A percentile compares a stretch with the other conserved stretches of the same genome.
Conservation (phyloP, 192 early-diverging fungal species). For the Mortierella claussenii region DNA sequence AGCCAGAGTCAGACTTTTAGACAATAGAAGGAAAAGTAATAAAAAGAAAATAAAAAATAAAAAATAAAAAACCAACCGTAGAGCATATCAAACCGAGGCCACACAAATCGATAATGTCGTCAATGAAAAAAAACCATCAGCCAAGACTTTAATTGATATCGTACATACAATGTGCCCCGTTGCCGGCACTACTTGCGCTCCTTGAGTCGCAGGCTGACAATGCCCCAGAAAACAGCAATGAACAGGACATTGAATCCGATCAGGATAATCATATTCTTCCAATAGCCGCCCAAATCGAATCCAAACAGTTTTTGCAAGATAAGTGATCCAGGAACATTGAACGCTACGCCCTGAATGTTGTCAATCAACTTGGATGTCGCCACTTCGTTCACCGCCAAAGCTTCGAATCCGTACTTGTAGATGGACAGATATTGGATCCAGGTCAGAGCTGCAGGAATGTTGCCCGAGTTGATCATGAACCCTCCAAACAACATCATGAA, state of each 20-base stretch:
- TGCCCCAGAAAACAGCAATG: constrained; percentile 28
- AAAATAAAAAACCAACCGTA: not conserved
- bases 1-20: not conserved
- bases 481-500: constrained; percentile 86
- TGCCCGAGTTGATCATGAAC: constrained; percentile 76
- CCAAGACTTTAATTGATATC: too few species aligned
- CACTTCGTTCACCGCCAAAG: constrained; percentile 72
- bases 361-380: constrained; percentile 31
- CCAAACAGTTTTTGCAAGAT: constrained; percentile 57
- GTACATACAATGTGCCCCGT: too few species aligned
- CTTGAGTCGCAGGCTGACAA: constrained; percentile 45
- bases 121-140: not conserved
- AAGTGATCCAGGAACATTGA: constrained; percentile 50
- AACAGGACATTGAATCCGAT: constrained; percentile 43
- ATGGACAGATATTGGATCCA: constrained; percentile 80
- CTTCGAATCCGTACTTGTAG: constrained; percentile 81
- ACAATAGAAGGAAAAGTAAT: not conserved
- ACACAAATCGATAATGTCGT: not conserved
- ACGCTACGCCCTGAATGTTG: constrained; percentile 47
- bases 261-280: constrained; percentile 48
- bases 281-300: constrained; percentile 43
- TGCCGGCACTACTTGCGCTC: constrained; percentile 48
- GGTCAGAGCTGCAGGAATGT: constrained; percentile 64
- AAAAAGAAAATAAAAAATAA: not conserved
- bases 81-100: too few species aligned